Base-by-base conservation (phyloP, 2,329 filamentous ascomycete species). In the Lachnellula suecica region DNA sequence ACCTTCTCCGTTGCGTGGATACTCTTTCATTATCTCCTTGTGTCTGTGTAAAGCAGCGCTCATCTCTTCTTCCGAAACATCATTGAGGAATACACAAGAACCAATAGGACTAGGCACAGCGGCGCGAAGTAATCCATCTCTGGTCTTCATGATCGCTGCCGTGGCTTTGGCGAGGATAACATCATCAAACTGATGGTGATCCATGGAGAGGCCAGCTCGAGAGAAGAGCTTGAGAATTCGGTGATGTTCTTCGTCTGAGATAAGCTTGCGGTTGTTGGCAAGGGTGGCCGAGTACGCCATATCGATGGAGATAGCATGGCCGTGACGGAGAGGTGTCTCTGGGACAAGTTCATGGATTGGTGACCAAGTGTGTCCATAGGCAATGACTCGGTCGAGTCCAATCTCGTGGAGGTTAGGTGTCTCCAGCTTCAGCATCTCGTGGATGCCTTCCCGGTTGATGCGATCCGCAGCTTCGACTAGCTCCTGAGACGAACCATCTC, bases 311-410 rank as follows among this genome's bases (percentile, higher is more conserved):
- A 89, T 89, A 59, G 86, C 86, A 64, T 89, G 86, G 3, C 86
- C 86, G 65, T 89, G 87, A 38, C 85, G 82, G 40, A 89, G 78
- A 1, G 85, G 85, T 0, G 83, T 82, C 46, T 85, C 79, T 0
- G 86, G 85, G 0, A 86, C 76, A 9, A 90, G 78, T 69, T 89
- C 86, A 64, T 89, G 84, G 5, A 88, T 75, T 19, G 85, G 86
- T 4, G 84, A 88, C 85, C 86, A 89, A 72, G 85, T 89, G 66
- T 89, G 85, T 0, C 86, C 86, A 60, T 88, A 89, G 2, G 85
- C 86, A 66, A 89, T 89, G 15, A 89, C 84, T 59, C 86, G 74
- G 67, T 89, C 85, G 8, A 89, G 74, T 50, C 84, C 84, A 49
- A 88, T 85, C 73, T 89, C 86, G 63, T 89, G 86, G 7, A 89